These are phyloP conservation scores for Acanthamoeba healyi DNA, from an alignment of 208 protist species.

Conservation along the genomic window DNA sequence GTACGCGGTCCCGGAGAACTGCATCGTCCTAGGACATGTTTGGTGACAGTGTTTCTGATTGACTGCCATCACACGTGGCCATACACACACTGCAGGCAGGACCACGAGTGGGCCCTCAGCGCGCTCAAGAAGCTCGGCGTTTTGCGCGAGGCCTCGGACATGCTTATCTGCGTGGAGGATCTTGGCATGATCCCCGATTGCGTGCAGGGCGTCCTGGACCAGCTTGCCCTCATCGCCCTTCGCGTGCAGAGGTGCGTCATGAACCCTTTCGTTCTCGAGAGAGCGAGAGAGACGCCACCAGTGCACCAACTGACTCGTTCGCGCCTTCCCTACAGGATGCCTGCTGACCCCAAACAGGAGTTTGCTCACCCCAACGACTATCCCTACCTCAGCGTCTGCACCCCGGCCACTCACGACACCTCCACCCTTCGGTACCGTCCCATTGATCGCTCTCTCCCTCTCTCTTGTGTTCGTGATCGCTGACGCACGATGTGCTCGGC, in stretches of 20 bases:
- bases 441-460: background rate
- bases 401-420: conserved; percentile 83
- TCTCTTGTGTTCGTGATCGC: background rate
- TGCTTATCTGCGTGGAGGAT: conserved; percentile 93
- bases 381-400: conserved; percentile 81
- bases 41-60: no score
- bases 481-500: background rate
- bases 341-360: conserved; percentile 76
- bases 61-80: background rate
- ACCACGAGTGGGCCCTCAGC: conserved; percentile 64
- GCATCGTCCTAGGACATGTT: background rate
- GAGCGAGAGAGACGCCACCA: no score
- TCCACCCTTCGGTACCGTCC: conserved; percentile 72
- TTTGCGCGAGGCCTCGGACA: conserved; percentile 79
- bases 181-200: conserved; percentile 89
- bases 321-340: conserved; percentile 81
- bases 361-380: conserved; percentile 81
- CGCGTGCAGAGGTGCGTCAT: conserved; percentile 86
- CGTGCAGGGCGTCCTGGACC: conserved; percentile 84
- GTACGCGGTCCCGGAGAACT: conserved; percentile 44
- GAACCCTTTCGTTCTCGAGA: background rate
- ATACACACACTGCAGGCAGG: conserved; percentile 40
- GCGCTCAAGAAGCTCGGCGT: conserved; percentile 73
- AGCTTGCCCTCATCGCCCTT: conserved; percentile 88
- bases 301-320: no score